Evolutionary conservation across 345 rosid genomes (phyloP).

Genomic region (Mercurialis annua): DNA sequence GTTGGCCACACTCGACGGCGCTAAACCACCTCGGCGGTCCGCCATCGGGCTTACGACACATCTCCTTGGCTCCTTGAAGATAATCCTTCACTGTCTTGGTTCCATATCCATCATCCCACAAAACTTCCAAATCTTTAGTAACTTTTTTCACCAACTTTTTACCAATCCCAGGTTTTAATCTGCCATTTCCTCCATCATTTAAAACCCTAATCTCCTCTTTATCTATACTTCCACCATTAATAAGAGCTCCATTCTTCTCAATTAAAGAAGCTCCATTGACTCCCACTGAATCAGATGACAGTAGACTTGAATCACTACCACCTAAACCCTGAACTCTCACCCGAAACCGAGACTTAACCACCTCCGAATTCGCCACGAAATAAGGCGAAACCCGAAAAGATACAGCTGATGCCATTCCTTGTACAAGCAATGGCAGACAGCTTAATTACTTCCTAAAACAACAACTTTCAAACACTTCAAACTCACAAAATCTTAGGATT

Average conservation of each 20-base stretch:
- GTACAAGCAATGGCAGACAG: slow-evolving; percentile 4
- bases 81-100: slow-evolving; percentile 58
- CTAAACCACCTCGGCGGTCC: slow-evolving; percentile 93
- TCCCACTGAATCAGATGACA: slow-evolving; percentile 30
- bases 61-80: slow-evolving; percentile 49
- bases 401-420: slow-evolving; percentile 35
- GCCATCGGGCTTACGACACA: slow-evolving; percentile 53
- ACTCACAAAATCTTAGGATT: no score
- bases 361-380: slow-evolving; percentile 22
- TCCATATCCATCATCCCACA: slow-evolving; percentile 93
- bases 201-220: slow-evolving; percentile 12
- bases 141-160: slow-evolving; percentile 29
- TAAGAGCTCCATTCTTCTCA: slow-evolving; percentile 19
- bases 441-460: background rate
- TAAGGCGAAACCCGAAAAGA: slow-evolving; percentile 27
- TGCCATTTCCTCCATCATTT: slow-evolving; percentile 35
- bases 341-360: slow-evolving; percentile 30
- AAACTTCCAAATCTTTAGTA: slow-evolving; percentile 41
- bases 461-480: no score
- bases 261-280: slow-evolving; percentile 38
- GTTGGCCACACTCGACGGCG: slow-evolving; percentile 74
- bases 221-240: background rate
- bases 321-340: slow-evolving; percentile 43
- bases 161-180: slow-evolving; percentile 22
- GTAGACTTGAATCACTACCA: slow-evolving; percentile 32